These are phyloP conservation scores for Polyplosphaeria fusca DNA, from an alignment of 495 filamentous ascomycete species.

Conservation along the genomic window DNA sequence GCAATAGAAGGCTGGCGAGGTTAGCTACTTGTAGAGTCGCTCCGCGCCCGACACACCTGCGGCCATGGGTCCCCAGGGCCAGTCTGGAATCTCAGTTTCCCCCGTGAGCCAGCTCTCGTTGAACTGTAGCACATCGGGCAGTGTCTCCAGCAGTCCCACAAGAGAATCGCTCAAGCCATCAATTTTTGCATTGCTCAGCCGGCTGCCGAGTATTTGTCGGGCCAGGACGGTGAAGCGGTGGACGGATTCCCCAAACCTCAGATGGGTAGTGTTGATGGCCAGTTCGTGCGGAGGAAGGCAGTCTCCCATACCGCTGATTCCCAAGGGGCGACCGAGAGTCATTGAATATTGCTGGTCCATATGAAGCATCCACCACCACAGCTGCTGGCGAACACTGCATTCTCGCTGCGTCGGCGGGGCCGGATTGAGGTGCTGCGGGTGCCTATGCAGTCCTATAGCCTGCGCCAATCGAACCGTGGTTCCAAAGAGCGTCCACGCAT, in stretches of 20 bases:
- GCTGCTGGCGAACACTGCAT: conserved; percentile 40
- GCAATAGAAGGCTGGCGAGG: conserved; percentile 39
- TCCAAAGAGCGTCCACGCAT: conserved; percentile 44
- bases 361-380: conserved; percentile 54
- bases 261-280: conserved; percentile 41
- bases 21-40: conserved; percentile 2
- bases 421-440: conserved; percentile 46
- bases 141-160: conserved; percentile 42
- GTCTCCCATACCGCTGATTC: conserved; percentile 48
- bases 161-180: conserved; percentile 47
- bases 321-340: conserved; percentile 47
- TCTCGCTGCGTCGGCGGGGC: conserved; percentile 42
- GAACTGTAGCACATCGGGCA: conserved; percentile 46
- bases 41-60: conserved; percentile 40
- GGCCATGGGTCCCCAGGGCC: conserved; percentile 47
- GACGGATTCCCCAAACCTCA: conserved; percentile 44
- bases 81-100: conserved; percentile 42
- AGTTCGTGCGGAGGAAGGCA: conserved; percentile 46
- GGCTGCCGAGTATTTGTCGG: conserved; percentile 45
- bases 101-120: conserved; percentile 46
- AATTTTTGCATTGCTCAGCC: conserved; percentile 44
- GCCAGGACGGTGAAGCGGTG: conserved; percentile 48
- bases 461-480: conserved; percentile 42
- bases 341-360: conserved; percentile 53
- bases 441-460: conserved; percentile 45